These are phyloP conservation scores for Diaporthe nobilis DNA, from an alignment of 2,329 filamentous ascomycete species.

Conservation along the genomic window DNA sequence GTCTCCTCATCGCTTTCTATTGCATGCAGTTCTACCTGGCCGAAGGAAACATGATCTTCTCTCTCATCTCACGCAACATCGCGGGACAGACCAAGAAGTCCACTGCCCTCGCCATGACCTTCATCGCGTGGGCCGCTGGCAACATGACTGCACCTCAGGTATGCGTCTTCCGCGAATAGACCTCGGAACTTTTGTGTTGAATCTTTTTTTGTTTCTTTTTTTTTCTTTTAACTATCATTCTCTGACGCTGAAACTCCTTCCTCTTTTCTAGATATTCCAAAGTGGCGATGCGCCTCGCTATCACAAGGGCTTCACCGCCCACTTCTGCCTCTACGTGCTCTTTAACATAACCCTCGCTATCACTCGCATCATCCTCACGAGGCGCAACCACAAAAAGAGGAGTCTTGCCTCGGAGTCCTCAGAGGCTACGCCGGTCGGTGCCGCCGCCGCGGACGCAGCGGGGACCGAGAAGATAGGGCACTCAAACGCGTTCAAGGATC, in stretches of 20 bases:
- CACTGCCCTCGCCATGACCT: slow-evolving; percentile 56
- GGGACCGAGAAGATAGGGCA: slow-evolving; percentile 41
- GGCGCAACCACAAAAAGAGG: slow-evolving; percentile 45
- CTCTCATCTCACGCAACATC: slow-evolving; percentile 57
- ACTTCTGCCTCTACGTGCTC: slow-evolving; percentile 53
- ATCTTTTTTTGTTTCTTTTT: no score
- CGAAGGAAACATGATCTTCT: slow-evolving; percentile 58
- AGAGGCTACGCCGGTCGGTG: neutral
- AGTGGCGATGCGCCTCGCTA: slow-evolving; percentile 42
- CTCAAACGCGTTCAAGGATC: slow-evolving; percentile 43
- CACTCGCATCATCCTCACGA: slow-evolving; percentile 45
- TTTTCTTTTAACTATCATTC: no score
- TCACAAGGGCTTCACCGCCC: slow-evolving; percentile 52
- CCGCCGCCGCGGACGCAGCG: neutral
- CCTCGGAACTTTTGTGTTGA: no score
- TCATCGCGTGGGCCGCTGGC: slow-evolving; percentile 58
- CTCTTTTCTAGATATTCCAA: slow-evolving; percentile 43
- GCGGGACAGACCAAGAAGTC: slow-evolving; percentile 61
- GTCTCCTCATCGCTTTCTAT: slow-evolving; percentile 57
- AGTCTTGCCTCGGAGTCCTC: slow-evolving; percentile 29
- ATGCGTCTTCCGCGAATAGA: neutral
- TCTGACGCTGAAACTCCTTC: neutral
- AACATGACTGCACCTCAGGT: slow-evolving; percentile 58
- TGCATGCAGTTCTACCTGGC: slow-evolving; percentile 61
- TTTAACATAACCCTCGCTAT: slow-evolving; percentile 50